phyloP scores from a whole-genome alignment of 805 yeast genomes.

The Kodamaea fukazawae region DNA sequence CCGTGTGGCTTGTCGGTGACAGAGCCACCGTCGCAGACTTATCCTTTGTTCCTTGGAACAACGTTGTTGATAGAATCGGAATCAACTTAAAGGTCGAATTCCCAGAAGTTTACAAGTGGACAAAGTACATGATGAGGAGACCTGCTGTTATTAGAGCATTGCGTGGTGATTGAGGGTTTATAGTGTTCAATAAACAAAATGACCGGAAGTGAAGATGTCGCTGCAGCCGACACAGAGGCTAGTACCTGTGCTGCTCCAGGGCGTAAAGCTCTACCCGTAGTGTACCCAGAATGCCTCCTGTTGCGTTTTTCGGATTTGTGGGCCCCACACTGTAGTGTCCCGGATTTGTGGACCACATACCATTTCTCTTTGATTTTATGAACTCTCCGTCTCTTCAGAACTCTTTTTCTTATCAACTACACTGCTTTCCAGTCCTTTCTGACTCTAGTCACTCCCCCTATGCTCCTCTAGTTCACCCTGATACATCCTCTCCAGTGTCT shows the following conservation, averaged over 20 bases:
- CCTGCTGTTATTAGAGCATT: constrained; percentile 88
- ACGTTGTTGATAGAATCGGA: constrained; percentile 90
- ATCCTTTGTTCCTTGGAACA: constrained; percentile 95
- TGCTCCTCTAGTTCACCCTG: no score
- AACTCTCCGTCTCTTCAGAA: no score
- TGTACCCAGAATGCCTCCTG: no score
- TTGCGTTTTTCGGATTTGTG: no score
- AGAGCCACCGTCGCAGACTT: constrained; percentile 78
- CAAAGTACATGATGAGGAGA: constrained; percentile 91
- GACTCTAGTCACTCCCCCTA: no score
- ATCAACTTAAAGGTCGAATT: constrained; percentile 82
- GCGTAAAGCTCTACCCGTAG: background rate
- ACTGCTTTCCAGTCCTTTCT: no score
- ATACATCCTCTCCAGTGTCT: no score
- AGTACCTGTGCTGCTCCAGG: background rate
- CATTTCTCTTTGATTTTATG: no score
- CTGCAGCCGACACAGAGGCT: background rate
- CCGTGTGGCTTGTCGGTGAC: constrained; percentile 94
- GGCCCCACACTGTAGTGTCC: background rate
- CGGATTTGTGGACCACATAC: no score
- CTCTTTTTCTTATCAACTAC: no score
- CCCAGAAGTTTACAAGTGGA: constrained; percentile 96
- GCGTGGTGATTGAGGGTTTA: constrained; percentile 52
- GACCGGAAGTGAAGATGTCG: background rate
- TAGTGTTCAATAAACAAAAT: constrained; percentile 2